A percentile compares a stretch with the other conserved stretches of the same genome.
These are phyloP conservation scores for Apiospora aurea DNA, from an alignment of 2,329 filamentous ascomycete species.

Conservation along the genomic window DNA sequence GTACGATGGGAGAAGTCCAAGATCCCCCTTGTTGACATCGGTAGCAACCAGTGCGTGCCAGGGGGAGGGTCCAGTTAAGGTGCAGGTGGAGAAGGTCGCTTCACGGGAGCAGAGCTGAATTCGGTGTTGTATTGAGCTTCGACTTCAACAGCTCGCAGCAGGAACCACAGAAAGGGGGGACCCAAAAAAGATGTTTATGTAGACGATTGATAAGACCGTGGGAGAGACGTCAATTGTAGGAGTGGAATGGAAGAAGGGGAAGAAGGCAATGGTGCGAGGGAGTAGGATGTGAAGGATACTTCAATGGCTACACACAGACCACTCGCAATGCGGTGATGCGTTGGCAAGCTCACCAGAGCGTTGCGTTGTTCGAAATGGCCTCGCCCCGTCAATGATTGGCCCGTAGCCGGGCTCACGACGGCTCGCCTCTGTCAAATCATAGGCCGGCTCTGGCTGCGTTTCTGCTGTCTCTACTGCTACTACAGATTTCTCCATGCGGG, in stretches of 20 bases:
- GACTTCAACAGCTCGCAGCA: not conserved
- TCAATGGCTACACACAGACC: constrained; percentile 26
- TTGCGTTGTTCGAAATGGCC: constrained; percentile 24
- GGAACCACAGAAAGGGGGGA: not conserved
- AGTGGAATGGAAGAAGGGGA: constrained; percentile 14
- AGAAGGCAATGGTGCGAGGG: constrained; percentile 16
- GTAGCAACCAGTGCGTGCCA: not conserved
- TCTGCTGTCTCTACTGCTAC: constrained; percentile 13
- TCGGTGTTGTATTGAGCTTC: constrained; percentile 2
- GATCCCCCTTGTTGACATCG: constrained; percentile 3
- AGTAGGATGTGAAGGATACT: constrained; percentile 23
- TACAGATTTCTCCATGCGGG: constrained; percentile 19
- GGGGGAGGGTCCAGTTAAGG: not conserved
- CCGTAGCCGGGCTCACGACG: constrained; percentile 15
- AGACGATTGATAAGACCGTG: not conserved
- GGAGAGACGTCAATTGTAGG: not conserved
- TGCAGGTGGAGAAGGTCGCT: constrained; percentile 13
- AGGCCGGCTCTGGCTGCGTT: constrained; percentile 9
- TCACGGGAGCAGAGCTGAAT: not conserved
- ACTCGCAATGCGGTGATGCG: constrained; percentile 27
- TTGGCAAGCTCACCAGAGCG: constrained; percentile 24
- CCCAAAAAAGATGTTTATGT: not conserved
- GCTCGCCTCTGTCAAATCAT: constrained; percentile 24
- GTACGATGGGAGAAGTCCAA: not conserved
- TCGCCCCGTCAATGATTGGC: constrained; percentile 22